Conservation (phyloP, 331 rosid genomes). For the Saraca asoca region DNA sequence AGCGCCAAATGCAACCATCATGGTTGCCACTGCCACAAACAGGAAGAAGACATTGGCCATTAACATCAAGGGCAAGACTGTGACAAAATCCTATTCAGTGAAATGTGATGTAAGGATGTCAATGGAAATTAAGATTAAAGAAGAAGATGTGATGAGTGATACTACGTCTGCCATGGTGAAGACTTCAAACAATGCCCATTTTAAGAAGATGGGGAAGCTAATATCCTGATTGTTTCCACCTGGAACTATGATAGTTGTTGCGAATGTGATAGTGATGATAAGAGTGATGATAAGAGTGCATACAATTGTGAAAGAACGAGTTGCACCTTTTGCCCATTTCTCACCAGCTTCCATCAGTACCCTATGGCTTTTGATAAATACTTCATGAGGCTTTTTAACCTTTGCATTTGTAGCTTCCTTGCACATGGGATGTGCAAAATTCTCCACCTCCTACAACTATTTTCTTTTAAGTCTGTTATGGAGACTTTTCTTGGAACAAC, state of each 20-base stretch:
- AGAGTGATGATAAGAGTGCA: constrained; percentile 2
- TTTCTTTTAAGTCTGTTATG: no score
- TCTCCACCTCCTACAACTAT: not conserved
- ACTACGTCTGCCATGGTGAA: not conserved
- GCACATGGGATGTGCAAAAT: not conserved
- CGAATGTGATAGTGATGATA: not conserved
- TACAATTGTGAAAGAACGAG: not conserved
- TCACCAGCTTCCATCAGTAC: not conserved
- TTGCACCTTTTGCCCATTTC: not conserved
- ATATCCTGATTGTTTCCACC: not conserved
- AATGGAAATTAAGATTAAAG: not conserved
- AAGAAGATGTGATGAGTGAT: not conserved
- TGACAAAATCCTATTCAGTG: not conserved
- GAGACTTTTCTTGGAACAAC: no score
- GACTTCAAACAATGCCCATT: not conserved
- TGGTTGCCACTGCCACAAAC: no score
- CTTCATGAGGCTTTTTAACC: not conserved
- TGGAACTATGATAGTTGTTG: not conserved
- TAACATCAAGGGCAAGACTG: no score
- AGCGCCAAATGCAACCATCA: no score
- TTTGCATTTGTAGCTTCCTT: not conserved
- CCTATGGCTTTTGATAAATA: not conserved
- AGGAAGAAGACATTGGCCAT: no score
- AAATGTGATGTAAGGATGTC: not conserved
- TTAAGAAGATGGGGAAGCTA: not conserved